phyloP scores from a whole-genome alignment of 1,139 yeast species.

The Yamadazyma membranifaciens region DNA sequence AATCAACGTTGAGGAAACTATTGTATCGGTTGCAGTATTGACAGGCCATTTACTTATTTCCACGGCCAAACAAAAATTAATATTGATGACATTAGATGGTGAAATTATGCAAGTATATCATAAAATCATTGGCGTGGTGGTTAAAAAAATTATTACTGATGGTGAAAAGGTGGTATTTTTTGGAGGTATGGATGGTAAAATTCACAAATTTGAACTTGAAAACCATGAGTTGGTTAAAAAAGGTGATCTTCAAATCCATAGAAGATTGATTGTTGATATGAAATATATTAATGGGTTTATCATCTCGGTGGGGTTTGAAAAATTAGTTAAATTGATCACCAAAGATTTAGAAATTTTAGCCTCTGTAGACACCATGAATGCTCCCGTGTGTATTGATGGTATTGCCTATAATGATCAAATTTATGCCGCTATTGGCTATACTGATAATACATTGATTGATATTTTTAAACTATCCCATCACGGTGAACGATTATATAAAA shows the following conservation, averaged over 20 bases:
- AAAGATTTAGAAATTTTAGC: slow-evolving; percentile 22
- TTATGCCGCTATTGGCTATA: slow-evolving; percentile 52
- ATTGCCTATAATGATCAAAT: slow-evolving; percentile 25
- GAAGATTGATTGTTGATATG: slow-evolving; percentile 33
- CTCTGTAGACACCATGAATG: slow-evolving; percentile 32
- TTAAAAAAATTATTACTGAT: slow-evolving; percentile 29
- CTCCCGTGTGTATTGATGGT: slow-evolving; percentile 50
- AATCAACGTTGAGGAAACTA: slow-evolving; percentile 14
- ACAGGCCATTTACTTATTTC: slow-evolving; percentile 18
- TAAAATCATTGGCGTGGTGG: slow-evolving; percentile 24
- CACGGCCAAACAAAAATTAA: slow-evolving; percentile 27
- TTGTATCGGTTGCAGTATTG: slow-evolving; percentile 14
- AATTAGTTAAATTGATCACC: slow-evolving; percentile 32
- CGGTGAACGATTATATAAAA: slow-evolving; percentile 31
- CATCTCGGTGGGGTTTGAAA: slow-evolving; percentile 67
- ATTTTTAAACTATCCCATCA: slow-evolving; percentile 25
- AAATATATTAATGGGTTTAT: slow-evolving; percentile 32
- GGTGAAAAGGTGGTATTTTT: slow-evolving; percentile 20
- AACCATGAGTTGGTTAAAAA: slow-evolving; percentile 11
- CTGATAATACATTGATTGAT: slow-evolving; percentile 59
- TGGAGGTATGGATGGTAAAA: slow-evolving; percentile 42
- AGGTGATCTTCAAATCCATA: slow-evolving; percentile 25
- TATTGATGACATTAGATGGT: slow-evolving; percentile 19
- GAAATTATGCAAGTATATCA: slow-evolving; percentile 11
- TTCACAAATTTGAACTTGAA: slow-evolving; percentile 16